phyloP scores from a whole-genome alignment of 2,329 filamentous ascomycete genomes.

The Curvularia verruculosa region DNA sequence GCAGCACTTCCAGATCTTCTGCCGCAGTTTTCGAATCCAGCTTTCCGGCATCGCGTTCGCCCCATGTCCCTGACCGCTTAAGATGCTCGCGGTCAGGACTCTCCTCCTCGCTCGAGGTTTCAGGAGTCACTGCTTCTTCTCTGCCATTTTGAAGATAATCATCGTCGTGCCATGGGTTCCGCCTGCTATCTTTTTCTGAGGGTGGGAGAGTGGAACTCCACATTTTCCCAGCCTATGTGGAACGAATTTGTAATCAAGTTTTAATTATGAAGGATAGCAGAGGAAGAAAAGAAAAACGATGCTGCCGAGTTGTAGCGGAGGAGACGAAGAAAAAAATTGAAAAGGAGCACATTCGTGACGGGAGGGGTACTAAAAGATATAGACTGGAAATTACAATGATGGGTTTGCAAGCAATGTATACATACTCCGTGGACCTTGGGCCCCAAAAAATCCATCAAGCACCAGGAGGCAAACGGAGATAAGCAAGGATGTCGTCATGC shows the following conservation, averaged over 20 bases:
- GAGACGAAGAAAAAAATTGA: not conserved
- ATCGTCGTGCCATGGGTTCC: constrained; percentile 47
- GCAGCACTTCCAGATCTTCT: constrained; percentile 65
- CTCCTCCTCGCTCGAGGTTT: constrained; percentile 23
- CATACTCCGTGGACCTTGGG: constrained; percentile 1
- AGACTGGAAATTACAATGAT: not conserved
- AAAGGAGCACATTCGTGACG: not conserved
- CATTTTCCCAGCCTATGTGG: constrained; percentile 21
- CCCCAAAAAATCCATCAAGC: constrained; percentile 13
- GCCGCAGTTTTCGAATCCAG: constrained; percentile 61
- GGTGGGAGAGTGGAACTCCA: constrained; percentile 29
- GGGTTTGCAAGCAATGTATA: not conserved
- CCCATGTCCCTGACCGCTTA: constrained; percentile 61
- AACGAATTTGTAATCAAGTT: constrained; percentile 3
- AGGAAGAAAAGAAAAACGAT: not conserved
- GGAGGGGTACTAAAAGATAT: not conserved
- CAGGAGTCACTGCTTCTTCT: constrained; percentile 22
- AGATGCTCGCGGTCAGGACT: constrained; percentile 37
- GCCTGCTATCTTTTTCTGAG: constrained; percentile 30
- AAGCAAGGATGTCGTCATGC: constrained; percentile 22
- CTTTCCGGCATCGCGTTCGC: constrained; percentile 64
- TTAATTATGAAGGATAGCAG: not conserved
- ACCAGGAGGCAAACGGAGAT: constrained; percentile 26
- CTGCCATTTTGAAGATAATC: constrained; percentile 26
- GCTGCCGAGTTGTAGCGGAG: not conserved